phyloP scores from a whole-genome alignment of 2,329 filamentous ascomycete genomes.

The Fusarium albosuccineum region DNA sequence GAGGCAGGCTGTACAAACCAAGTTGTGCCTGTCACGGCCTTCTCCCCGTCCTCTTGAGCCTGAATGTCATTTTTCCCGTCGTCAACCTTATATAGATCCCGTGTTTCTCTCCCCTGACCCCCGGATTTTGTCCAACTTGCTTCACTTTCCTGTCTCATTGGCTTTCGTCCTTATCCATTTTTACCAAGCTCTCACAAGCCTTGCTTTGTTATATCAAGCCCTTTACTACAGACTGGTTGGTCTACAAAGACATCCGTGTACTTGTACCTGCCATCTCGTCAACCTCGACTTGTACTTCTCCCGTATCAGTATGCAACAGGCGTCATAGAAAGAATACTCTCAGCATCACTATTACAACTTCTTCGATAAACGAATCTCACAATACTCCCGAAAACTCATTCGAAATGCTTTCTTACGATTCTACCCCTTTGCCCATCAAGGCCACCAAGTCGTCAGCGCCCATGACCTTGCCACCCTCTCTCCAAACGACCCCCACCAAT shows the following conservation, averaged over 20 bases:
- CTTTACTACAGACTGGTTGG: constrained; percentile 18
- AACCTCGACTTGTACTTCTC: constrained; percentile 18
- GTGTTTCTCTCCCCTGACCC: constrained; percentile 28
- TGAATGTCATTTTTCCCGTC: constrained; percentile 44
- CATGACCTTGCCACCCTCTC: constrained; percentile 38
- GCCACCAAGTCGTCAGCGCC: constrained; percentile 52
- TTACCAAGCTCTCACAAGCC: constrained; percentile 1
- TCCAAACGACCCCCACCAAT: constrained; percentile 35
- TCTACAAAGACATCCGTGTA: constrained; percentile 35
- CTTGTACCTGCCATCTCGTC: constrained; percentile 27
- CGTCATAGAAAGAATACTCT: constrained; percentile 20
- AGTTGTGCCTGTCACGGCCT: constrained; percentile 39
- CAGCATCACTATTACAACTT: constrained; percentile 12
- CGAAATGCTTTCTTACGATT: constrained; percentile 66
- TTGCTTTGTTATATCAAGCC: constrained; percentile 14
- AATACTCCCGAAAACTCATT: constrained; percentile 11
- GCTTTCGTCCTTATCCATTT: constrained; percentile 23
- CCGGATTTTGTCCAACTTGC: constrained; percentile 22
- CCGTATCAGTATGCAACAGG: constrained; percentile 29
- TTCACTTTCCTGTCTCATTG: constrained; percentile 21
- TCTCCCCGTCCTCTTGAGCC: constrained; percentile 45
- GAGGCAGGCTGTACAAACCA: constrained; percentile 32
- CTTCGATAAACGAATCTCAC: constrained; percentile 9
- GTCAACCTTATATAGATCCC: constrained; percentile 47
- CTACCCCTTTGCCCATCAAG: constrained; percentile 59